These are phyloP conservation scores for Arabidopsis arenosa DNA, from an alignment of 345 rosid species.

Conservation along the genomic window DNA sequence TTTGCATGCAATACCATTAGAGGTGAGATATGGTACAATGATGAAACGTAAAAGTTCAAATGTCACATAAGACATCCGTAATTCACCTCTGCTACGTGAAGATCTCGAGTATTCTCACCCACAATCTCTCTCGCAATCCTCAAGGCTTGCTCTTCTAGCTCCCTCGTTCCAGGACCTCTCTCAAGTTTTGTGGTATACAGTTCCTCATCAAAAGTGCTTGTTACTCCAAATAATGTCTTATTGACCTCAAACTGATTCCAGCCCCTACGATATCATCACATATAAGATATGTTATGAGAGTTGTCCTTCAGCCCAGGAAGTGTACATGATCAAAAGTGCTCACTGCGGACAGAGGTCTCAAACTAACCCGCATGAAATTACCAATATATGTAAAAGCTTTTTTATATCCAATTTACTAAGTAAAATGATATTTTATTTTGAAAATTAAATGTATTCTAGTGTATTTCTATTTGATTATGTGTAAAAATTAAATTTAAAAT, in stretches of 20 bases:
- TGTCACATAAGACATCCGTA: conserved; percentile 36
- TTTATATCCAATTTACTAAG: neutral
- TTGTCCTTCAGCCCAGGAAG: neutral
- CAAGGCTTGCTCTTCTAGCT: conserved; percentile 75
- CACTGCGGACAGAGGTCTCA: neutral
- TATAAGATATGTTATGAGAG: neutral
- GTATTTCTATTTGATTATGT: neutral
- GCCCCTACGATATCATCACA: conserved; percentile 52
- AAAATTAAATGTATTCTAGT: neutral
- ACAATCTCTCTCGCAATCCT: conserved; percentile 95
- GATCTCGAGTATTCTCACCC: conserved; percentile 85
- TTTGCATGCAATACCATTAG: conserved; percentile 24
- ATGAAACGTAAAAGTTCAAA: neutral
- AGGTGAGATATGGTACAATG: neutral
- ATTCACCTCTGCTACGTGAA: conserved; percentile 94
- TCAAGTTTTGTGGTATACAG: conserved; percentile 92
- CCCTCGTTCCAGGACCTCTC: conserved; percentile 75
- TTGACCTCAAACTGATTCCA: conserved; percentile 98
- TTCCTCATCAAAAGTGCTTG: conserved; percentile 90
- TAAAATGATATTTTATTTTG: neutral
- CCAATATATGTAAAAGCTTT: neutral
- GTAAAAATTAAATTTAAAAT: neutral
- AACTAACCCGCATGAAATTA: neutral
- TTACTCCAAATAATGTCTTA: conserved; percentile 79
- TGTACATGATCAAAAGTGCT: neutral